A percentile compares a stretch with the other conserved stretches of the same genome.
phyloP scores from a whole-genome alignment of 2,329 filamentous ascomycete genomes.

The Pseudocercospora crystallina region DNA sequence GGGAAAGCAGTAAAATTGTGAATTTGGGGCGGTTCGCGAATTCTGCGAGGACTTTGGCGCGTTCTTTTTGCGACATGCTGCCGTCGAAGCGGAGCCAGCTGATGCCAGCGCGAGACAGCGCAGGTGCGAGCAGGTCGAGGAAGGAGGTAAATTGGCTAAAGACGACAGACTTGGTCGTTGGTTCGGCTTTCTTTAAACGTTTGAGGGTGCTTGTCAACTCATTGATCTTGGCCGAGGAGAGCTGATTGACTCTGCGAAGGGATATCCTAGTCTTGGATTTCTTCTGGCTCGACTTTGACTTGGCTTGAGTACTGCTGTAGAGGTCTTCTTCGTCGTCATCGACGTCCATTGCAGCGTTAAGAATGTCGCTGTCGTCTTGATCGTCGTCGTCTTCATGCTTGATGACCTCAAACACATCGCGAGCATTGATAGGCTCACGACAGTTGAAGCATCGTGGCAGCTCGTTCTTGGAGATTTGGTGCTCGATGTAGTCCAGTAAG shows the following conservation, averaged over 20 bases:
- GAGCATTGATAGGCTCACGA: constrained; percentile 74
- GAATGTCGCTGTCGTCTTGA: constrained; percentile 17
- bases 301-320: constrained; percentile 39
- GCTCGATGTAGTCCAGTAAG: constrained; percentile 83
- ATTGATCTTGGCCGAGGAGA: constrained; percentile 86
- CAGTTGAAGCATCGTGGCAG: constrained; percentile 87
- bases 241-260: constrained; percentile 60
- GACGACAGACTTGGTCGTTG: constrained; percentile 74
- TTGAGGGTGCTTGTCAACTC: constrained; percentile 75
- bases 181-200: constrained; percentile 63
- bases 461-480: constrained; percentile 75
- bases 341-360: constrained; percentile 20
- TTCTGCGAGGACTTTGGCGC: constrained; percentile 72
- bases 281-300: constrained; percentile 6
- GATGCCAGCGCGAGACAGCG: constrained; percentile 70
- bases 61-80: constrained; percentile 79
- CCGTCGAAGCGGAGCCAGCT: constrained; percentile 86
- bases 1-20: constrained; percentile 74
- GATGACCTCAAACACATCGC: constrained; percentile 90
- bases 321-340: constrained; percentile 35
- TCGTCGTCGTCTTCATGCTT: constrained; percentile 63
- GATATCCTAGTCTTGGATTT: constrained; percentile 48
- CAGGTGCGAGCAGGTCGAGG: constrained; percentile 83
- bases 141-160: constrained; percentile 99
- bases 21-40: constrained; percentile 63